A percentile compares a stretch with the other conserved stretches of the same genome.
These are phyloP conservation scores for Tulasnella sp. DNA, from an alignment of 768 basidiomycete genomes.

Conservation along the genomic window DNA sequence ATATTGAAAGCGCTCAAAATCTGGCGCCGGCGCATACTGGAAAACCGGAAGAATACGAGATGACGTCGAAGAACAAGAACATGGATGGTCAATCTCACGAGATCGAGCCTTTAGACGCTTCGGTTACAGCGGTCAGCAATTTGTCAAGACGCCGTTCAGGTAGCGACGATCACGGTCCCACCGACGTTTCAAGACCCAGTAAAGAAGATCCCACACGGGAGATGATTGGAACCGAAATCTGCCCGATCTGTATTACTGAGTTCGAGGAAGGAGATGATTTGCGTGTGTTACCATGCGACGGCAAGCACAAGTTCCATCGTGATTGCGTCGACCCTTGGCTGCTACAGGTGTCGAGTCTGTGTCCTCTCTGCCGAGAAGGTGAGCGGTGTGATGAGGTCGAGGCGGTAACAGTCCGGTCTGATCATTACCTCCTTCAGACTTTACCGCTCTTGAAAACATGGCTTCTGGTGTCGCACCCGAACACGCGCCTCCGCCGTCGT, in stretches of 20 bases:
- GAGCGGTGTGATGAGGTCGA: slow-evolving; percentile 19
- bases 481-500: neutral
- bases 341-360: slow-evolving; percentile 76
- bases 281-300: slow-evolving; percentile 82
- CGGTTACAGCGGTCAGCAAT: neutral
- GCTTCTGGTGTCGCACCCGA: slow-evolving; percentile 6
- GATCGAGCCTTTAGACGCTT: neutral
- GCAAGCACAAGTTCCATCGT: slow-evolving; percentile 83
- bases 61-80: neutral
- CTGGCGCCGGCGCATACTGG: neutral
- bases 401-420: neutral
- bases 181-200: neutral
- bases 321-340: slow-evolving; percentile 90
- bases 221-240: slow-evolving; percentile 70
- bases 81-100: neutral
- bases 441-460: slow-evolving; percentile 10
- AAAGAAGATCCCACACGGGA: slow-evolving; percentile 29
- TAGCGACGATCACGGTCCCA: neutral
- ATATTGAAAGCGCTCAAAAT: neutral
- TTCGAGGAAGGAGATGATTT: slow-evolving; percentile 92
- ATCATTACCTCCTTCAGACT: neutral
- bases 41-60: neutral
- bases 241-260: slow-evolving; percentile 90
- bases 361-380: slow-evolving; percentile 91
- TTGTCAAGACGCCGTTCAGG: neutral